phyloP scores from a whole-genome alignment of 73 alveolate genomes.

The Tetrahymena elliotti region DNA sequence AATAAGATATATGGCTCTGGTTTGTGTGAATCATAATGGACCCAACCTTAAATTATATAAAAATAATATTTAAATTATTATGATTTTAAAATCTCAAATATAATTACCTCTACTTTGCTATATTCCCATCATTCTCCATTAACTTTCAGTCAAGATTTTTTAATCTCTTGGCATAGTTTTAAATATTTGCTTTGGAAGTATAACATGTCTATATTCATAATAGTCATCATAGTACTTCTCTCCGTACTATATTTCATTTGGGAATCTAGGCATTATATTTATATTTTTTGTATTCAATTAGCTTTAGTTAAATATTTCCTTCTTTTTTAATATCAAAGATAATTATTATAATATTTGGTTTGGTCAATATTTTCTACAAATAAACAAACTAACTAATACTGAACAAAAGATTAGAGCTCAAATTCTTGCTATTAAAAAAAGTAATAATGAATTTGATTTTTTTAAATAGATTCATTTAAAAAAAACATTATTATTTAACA shows the following conservation, averaged over 20 bases:
- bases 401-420: not conserved
- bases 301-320: not conserved
- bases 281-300: not conserved
- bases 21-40: constrained; percentile 66
- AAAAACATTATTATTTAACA: too few species aligned
- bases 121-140: constrained; percentile 90
- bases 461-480: not conserved
- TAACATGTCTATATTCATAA: constrained; percentile 52
- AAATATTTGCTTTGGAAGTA: not conserved
- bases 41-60: constrained; percentile 55
- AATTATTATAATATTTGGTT: not conserved
- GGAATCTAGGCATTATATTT: constrained; percentile 44
- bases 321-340: too few species aligned
- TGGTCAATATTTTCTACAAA: not conserved
- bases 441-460: too few species aligned
- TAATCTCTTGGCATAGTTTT: not conserved
- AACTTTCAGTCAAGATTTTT: constrained; percentile 65
- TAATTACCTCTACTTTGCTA: constrained; percentile 53
- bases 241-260: constrained; percentile 38
- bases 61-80: too few species aligned
- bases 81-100: too few species aligned
- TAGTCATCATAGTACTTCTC: constrained; percentile 45
- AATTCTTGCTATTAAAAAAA: too few species aligned
- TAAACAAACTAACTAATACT: too few species aligned
- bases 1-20: constrained; percentile 79